A percentile compares a stretch with the other conserved stretches of the same genome.
These are phyloP conservation scores for Lentithecium fluviatile DNA, from an alignment of 495 filamentous ascomycete species.

Conservation along the genomic window DNA sequence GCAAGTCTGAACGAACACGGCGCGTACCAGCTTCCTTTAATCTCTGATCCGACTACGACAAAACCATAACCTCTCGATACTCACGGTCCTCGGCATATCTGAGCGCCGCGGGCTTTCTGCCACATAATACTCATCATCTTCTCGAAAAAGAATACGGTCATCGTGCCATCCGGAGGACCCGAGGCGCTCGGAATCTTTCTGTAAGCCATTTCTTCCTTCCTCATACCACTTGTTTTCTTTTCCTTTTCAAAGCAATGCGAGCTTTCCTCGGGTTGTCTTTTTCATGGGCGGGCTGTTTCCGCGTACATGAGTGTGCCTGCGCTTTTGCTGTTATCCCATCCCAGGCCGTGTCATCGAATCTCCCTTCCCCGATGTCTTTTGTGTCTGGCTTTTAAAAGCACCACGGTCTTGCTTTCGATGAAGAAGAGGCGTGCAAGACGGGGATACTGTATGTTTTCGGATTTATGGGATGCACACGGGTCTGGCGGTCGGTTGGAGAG, in stretches of 20 bases:
- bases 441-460: slow-evolving; percentile 5
- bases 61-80: slow-evolving; percentile 11
- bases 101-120: slow-evolving; percentile 6
- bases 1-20: slow-evolving; percentile 20
- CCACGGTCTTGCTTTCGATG: neutral
- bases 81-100: neutral
- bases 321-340: neutral
- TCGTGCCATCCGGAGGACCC: slow-evolving; percentile 17
- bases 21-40: slow-evolving; percentile 16
- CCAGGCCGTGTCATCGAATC: neutral
- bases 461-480: neutral
- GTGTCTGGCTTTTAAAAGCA: slow-evolving; percentile 9
- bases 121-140: slow-evolving; percentile 22
- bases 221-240: slow-evolving; percentile 26
- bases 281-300: slow-evolving; percentile 20
- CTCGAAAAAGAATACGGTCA: slow-evolving; percentile 18
- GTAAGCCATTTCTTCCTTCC: slow-evolving; percentile 1
- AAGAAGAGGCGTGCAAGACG: neutral
- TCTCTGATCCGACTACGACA: slow-evolving; percentile 22
- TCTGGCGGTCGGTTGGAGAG: neutral
- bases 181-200: slow-evolving; percentile 23
- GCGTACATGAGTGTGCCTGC: slow-evolving; percentile 3
- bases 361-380: neutral
- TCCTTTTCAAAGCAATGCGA: neutral
- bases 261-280: neutral